Base-by-base conservation (phyloP, 75 land plant genomes). In the Isoetes taiwanensis region DNA sequence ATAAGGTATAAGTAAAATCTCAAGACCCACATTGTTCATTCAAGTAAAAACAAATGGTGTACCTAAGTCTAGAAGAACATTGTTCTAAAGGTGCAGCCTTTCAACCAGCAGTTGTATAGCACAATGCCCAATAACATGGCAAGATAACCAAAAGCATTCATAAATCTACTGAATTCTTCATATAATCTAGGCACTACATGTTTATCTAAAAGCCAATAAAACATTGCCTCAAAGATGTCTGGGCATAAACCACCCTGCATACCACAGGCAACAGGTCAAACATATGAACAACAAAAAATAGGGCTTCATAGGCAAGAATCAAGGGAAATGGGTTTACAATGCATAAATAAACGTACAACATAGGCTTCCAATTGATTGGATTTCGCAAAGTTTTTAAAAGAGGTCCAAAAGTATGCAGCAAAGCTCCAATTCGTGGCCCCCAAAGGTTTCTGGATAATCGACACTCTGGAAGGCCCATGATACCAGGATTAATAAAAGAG, bases 161-260 rank as follows among this genome's bases (percentile, higher is more conserved):
- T 66, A 32, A 67, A 37, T 17, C 66, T 66, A 25, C 60, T 40
- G 41, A 67, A 67, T 6, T 67, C 30, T 54, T 67, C 66, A 33
- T 56, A 37, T 31, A 67, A 67, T 14, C 70, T 57, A 62, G 70
- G 70, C 14, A 56, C 66, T 20, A 34, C 40, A 17, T 29, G 25
- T 3, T 55, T 34, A 24, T 67, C 70, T 30, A 46, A 61, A 10
- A 61, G 26, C 70, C 66, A 67, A 28, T 42, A 67, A 34, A 67
- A 67, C 70, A 61, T 67, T 20, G 70, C 68, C 66, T 67, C 65
- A 1, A 56, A 67, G 14, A 67, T 67, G 29, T 67, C 65, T 28
- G 65, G 69, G 39, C 54, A 61, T 0, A 67, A 32, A n/a, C n/a
- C n/a, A 17, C 63, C 66, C 69, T 67, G 65, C 65, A 61, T 27